A percentile compares a stretch with the other conserved stretches of the same genome.
Conservation (phyloP, 306 rosid genomes). For the Senna siamea region DNA sequence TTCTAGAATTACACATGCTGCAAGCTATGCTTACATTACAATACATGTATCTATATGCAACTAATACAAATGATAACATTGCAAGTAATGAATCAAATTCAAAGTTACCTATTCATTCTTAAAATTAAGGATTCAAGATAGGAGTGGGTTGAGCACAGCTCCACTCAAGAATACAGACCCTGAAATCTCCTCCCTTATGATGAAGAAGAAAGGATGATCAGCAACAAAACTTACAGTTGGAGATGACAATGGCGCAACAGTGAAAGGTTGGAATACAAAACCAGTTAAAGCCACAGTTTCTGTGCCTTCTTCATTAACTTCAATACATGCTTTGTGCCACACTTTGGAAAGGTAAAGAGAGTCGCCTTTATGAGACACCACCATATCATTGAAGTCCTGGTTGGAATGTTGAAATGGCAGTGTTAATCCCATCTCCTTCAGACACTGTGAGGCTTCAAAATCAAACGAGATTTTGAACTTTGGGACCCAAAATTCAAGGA, state of each 20-base stretch:
- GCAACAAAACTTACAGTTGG: slow-evolving; percentile 28
- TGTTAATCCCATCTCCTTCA: slow-evolving; percentile 9
- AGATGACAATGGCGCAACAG: neutral
- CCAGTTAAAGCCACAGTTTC: neutral
- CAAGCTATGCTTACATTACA: no score
- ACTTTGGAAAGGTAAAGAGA: neutral
- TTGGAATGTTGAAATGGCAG: neutral
- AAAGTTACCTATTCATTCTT: neutral
- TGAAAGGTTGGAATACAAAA: neutral
- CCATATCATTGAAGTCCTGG: neutral
- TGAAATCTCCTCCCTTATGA: slow-evolving; percentile 27
- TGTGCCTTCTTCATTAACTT: slow-evolving; percentile 22
- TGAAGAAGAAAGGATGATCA: slow-evolving; percentile 32
- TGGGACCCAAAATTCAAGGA: neutral
- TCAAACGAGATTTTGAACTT: slow-evolving; percentile 10
- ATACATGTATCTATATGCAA: no score
- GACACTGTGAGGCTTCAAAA: slow-evolving; percentile 8
- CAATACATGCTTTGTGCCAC: slow-evolving; percentile 1
- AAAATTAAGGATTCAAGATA: neutral
- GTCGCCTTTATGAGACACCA: neutral
- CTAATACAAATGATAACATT: no score
- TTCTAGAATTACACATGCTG: no score
- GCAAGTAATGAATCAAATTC: neutral
- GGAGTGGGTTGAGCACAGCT: slow-evolving; percentile 31
- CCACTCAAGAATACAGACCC: slow-evolving; percentile 17